phyloP scores from a whole-genome alignment of 1,284 basidiomycete genomes.

The Heterobasidion parviporum region DNA sequence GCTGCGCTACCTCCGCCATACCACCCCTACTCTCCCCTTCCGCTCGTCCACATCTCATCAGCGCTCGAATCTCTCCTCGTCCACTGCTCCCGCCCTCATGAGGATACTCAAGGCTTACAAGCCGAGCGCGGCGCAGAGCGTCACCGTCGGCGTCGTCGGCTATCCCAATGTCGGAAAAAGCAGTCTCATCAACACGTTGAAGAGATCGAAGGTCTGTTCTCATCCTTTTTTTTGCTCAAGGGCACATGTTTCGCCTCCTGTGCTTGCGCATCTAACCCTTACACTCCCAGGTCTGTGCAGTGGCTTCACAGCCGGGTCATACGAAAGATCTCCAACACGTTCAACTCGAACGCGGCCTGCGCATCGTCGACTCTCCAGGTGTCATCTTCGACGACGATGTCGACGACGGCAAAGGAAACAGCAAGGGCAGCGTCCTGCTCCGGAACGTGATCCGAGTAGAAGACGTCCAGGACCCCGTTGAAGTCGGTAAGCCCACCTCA shows the following conservation, averaged over 20 bases:
- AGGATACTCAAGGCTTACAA: conserved; percentile 65
- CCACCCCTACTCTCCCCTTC: conserved; percentile 92
- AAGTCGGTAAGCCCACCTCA: conserved; percentile 52
- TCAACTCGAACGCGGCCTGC: conserved; percentile 87
- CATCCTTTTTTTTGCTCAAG: conserved; percentile 33
- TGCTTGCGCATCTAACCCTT: background rate
- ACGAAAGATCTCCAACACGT: conserved; percentile 94
- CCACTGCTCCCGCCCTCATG: conserved; percentile 75
- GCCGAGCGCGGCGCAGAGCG: conserved; percentile 73
- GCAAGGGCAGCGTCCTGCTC: conserved; percentile 53
- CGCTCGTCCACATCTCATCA: conserved; percentile 80
- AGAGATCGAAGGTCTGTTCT: conserved; percentile 70
- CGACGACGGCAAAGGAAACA: conserved; percentile 38
- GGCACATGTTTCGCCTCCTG: background rate
- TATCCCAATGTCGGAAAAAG: conserved; percentile 99
- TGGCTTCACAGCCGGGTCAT: conserved; percentile 38
- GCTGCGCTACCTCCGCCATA: conserved; percentile 85
- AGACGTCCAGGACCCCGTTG: conserved; percentile 85
- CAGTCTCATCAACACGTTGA: conserved; percentile 91
- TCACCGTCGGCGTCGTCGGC: conserved; percentile 92
- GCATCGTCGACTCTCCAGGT: conserved; percentile 93
- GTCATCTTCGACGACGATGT: conserved; percentile 84
- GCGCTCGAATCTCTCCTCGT: conserved; percentile 69
- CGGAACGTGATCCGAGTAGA: conserved; percentile 92
- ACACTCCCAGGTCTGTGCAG: conserved; percentile 5